Evolutionary conservation across 768 basidiomycete genomes (phyloP).

Genomic region (Mycena epipterygia): DNA sequence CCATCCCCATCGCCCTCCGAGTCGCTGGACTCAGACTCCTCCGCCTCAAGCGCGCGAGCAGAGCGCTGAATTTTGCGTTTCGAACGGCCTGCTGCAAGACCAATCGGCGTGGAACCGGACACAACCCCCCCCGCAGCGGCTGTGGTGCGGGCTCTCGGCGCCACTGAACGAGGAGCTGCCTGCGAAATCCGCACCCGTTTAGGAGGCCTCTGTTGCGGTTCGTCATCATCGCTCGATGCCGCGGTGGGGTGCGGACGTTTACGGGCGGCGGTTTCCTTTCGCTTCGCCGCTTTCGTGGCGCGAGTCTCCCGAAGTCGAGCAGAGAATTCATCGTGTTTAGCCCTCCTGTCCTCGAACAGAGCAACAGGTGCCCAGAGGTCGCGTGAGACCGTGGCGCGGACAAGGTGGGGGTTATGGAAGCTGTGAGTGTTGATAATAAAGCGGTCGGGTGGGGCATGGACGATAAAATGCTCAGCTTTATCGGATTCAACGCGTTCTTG

Average conservation of each 20-base stretch:
- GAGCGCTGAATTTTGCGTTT: too few species aligned
- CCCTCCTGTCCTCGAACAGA: too few species aligned
- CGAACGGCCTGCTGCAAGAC: too few species aligned
- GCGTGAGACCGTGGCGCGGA: slow-evolving; percentile 6
- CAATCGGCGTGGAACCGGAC: background rate
- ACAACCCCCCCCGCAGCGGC: background rate
- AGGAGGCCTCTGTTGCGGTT: slow-evolving; percentile 1
- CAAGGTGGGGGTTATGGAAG: slow-evolving; percentile 2
- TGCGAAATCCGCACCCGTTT: background rate
- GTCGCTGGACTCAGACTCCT: background rate
- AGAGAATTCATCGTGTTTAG: slow-evolving; percentile 7
- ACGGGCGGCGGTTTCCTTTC: background rate
- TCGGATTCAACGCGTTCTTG: slow-evolving; percentile 6
- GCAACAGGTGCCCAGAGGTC: too few species aligned
- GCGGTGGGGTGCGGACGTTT: background rate
- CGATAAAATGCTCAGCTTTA: background rate
- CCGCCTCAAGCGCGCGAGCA: background rate
- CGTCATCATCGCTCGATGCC: background rate
- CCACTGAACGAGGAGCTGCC: background rate
- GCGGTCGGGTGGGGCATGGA: background rate
- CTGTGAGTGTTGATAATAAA: slow-evolving; percentile 3
- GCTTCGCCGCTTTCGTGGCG: slow-evolving; percentile 3
- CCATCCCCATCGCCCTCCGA: background rate
- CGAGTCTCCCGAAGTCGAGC: slow-evolving; percentile 8
- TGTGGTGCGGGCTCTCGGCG: background rate